Evolutionary conservation across 1,284 basidiomycete species (phyloP), one percentile per base, ranked within the genome.

Genomic region (Fistulina hepatica): DNA sequence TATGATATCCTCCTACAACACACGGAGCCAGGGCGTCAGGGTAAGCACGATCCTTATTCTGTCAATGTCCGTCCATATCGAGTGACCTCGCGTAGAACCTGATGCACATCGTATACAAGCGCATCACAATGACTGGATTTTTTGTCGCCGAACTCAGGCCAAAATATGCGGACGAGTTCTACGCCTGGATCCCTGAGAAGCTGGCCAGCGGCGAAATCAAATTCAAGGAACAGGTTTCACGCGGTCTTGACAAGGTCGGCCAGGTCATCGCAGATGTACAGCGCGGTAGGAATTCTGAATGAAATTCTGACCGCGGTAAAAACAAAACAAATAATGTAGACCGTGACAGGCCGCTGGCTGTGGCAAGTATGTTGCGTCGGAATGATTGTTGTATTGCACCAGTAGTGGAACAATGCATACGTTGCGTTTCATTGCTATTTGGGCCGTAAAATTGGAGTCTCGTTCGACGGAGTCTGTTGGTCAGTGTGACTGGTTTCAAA

Each of bases 151-250:
- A 36, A 53, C 68, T 12, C 40, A 53, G 6, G 36, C 43, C 20
- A 63, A 55, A 67, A 48, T 65, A 67, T 50, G 37, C 33, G 2
- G 52, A 56, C 0, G 57, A 59, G 23, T 76, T 75, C 55, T 73
- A 73, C 51, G 54, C 56, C 7, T 66, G 69, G 33, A 54, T 85
- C 25, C 64, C 70, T 1, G 52, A 59, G 22, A 64, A 68, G 44
- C 52, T 80, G 32, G 64, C 64, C 3, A 60, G 64, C 21, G 80
- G 80, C 9, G 64, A 75, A 54, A 51, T 84, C 44, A 73, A 76
- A 54, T 69, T 73, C 48, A 58, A 61, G 8, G 79, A 81, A 47
- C 64, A 77, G 24, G 45, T 73, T 1, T 63, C 54, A 17, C 55
- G 64, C 0, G 71, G 73, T 0, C 49, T 82, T 40, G 69, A 74